phyloP scores from a whole-genome alignment of 257 asterid species.

The Nicotiana noctiflora region DNA sequence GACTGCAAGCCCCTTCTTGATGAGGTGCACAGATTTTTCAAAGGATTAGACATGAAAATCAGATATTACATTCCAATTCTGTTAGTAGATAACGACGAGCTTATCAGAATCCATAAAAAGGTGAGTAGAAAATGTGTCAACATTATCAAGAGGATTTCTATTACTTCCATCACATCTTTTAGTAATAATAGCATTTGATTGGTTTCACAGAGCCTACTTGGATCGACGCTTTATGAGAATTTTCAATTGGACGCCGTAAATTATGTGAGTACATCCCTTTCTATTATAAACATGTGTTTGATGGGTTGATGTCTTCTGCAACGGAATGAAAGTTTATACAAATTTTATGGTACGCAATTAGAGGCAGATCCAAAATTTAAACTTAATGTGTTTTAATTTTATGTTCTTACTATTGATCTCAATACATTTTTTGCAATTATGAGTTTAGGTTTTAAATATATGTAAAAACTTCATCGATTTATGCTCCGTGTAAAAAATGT shows the following conservation, averaged over 20 bases:
- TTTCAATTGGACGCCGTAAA: not conserved
- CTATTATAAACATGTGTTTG: not conserved
- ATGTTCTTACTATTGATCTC: too few species aligned
- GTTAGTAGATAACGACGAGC: not conserved
- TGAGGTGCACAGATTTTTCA: conserved; percentile 9
- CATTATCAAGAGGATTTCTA: not conserved
- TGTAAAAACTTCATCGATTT: too few species aligned
- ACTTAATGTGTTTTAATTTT: not conserved
- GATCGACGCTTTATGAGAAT: not conserved
- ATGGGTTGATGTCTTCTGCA: not conserved
- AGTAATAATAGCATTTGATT: not conserved
- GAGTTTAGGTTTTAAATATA: too few species aligned
- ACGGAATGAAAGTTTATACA: not conserved
- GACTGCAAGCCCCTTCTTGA: conserved; percentile 2
- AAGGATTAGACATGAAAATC: conserved; percentile 9
- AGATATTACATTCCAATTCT: conserved; percentile 7
- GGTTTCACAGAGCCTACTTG: not conserved
- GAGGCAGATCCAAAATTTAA: not conserved
- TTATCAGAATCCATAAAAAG: not conserved
- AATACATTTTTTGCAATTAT: too few species aligned
- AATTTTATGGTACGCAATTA: not conserved
- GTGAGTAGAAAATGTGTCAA: not conserved
- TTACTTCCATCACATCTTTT: not conserved
- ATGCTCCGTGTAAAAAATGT: too few species aligned
- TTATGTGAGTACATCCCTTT: not conserved